These are phyloP conservation scores for Crataegus laevigata DNA, from an alignment of 306 rosid genomes.

Conservation along the genomic window DNA sequence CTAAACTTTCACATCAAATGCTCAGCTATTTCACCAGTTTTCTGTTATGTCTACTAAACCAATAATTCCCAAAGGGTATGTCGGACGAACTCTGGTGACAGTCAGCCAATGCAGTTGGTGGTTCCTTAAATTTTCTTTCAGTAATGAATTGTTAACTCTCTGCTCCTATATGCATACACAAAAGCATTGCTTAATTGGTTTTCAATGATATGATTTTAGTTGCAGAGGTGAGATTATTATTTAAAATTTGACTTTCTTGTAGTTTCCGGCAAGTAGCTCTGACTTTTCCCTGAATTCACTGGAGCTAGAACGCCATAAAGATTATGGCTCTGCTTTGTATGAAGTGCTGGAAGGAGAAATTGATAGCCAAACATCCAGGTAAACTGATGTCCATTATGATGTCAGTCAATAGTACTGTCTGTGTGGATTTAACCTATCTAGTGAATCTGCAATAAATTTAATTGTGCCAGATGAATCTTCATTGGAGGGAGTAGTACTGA, in stretches of 20 bases:
- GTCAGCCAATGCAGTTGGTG: not conserved
- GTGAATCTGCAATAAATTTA: not conserved
- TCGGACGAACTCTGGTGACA: not conserved
- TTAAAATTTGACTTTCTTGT: conserved; percentile 21
- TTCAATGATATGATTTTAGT: not conserved
- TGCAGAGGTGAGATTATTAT: not conserved
- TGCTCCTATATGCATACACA: not conserved
- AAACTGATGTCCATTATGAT: conserved; percentile 2
- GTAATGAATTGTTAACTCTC: not conserved
- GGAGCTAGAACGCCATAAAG: conserved; percentile 63
- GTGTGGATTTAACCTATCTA: not conserved
- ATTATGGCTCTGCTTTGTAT: conserved; percentile 61
- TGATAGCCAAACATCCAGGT: conserved; percentile 57
- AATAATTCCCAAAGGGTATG: not conserved
- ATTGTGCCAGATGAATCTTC: not conserved
- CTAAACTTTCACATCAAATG: not conserved
- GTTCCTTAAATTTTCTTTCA: not conserved
- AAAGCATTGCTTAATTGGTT: not conserved
- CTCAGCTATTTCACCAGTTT: not conserved
- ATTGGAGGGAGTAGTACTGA: too few species aligned
- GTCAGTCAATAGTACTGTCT: not conserved
- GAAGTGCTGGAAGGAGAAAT: conserved; percentile 65
- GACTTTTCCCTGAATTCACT: conserved; percentile 48
- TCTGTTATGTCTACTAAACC: not conserved
- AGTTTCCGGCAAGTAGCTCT: conserved; percentile 71